Evolutionary conservation across 805 yeast genomes (phyloP).

Genomic region (Saccharomyces paradoxus): DNA sequence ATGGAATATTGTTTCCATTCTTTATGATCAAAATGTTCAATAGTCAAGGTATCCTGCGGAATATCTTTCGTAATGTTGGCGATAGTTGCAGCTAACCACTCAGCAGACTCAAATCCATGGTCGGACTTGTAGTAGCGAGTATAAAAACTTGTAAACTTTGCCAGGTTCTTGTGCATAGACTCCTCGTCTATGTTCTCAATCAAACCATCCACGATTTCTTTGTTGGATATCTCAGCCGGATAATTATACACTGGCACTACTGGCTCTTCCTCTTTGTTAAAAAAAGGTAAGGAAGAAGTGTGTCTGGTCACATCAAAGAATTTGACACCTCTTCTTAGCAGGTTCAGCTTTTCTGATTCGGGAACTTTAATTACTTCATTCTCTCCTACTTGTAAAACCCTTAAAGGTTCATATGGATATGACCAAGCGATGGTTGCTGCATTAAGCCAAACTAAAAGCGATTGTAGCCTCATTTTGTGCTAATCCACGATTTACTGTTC

Average conservation of each 20-base stretch:
- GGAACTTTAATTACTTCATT: conserved; percentile 24
- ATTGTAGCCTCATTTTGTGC: conserved; percentile 1
- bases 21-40: conserved; percentile 49
- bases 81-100: conserved; percentile 55
- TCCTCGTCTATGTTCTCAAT: conserved; percentile 38
- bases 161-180: conserved; percentile 45
- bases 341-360: conserved; percentile 38
- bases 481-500: neutral
- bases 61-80: conserved; percentile 19
- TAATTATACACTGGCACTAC: conserved; percentile 35
- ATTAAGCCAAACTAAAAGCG: neutral
- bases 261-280: conserved; percentile 10
- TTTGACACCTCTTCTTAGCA: conserved; percentile 40
- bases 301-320: conserved; percentile 58
- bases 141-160: conserved; percentile 57
- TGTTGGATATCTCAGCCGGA: conserved; percentile 40
- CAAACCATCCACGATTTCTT: conserved; percentile 35
- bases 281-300: conserved; percentile 13
- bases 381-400: conserved; percentile 21
- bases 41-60: conserved; percentile 33
- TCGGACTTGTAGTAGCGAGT: conserved; percentile 71
- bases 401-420: conserved; percentile 10
- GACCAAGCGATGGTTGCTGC: neutral
- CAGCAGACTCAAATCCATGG: conserved; percentile 61
- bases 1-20: conserved; percentile 75